phyloP scores from a whole-genome alignment of 2,329 filamentous ascomycete genomes.

The Diaporthe velutina region DNA sequence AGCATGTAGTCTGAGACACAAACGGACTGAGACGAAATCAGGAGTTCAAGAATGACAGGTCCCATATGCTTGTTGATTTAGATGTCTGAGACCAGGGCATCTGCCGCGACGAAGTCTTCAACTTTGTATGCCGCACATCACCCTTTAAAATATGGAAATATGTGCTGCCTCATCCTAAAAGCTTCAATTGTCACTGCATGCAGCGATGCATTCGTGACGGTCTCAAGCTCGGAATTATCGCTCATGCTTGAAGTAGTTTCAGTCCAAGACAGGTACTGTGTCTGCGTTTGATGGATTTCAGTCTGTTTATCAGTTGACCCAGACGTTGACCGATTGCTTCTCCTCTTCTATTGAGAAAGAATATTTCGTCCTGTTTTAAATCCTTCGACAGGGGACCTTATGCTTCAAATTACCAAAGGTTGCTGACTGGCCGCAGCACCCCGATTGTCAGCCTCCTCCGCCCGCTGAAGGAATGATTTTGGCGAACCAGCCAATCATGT shows the following conservation, averaged over 20 bases:
- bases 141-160: not conserved
- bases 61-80: not conserved
- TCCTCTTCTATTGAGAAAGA: not conserved
- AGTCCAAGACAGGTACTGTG: not conserved
- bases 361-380: not conserved
- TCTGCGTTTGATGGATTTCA: not conserved
- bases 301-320: too few relatives aligned
- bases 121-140: not conserved
- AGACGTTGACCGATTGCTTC: not conserved
- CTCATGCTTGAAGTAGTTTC: not conserved
- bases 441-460: not conserved
- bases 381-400: not conserved
- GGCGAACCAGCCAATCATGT: conserved; percentile 18
- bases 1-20: not conserved
- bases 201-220: too few relatives aligned
- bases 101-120: not conserved
- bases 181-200: too few relatives aligned
- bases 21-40: not conserved
- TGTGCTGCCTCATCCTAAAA: too few relatives aligned
- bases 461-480: not conserved
- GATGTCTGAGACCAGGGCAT: not conserved
- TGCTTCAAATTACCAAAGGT: not conserved
- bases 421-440: not conserved
- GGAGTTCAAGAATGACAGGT: not conserved
- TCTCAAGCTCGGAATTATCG: not conserved